These are phyloP conservation scores for Aspergillus funiculosus DNA, from an alignment of 495 filamentous ascomycete species.

Conservation along the genomic window DNA sequence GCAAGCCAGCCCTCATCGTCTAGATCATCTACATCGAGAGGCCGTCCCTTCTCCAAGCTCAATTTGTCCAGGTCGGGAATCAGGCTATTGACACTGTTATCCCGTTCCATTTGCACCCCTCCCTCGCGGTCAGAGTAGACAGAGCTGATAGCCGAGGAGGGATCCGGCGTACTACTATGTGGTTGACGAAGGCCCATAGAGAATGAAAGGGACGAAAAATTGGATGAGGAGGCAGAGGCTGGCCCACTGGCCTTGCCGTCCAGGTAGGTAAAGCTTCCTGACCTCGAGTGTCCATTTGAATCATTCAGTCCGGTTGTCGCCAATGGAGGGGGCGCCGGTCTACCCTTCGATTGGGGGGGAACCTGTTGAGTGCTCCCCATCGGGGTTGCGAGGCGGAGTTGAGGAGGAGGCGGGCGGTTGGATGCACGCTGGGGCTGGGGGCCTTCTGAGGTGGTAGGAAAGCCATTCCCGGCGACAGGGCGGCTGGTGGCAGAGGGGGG, in stretches of 20 bases:
- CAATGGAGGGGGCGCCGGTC: conserved; percentile 47
- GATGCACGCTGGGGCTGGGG: conserved; percentile 27
- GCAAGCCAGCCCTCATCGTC: conserved; percentile 94
- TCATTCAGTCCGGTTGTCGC: conserved; percentile 59
- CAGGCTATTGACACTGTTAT: conserved; percentile 59
- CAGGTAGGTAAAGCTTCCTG: conserved; percentile 66
- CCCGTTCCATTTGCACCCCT: conserved; percentile 64
- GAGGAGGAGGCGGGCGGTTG: conserved; percentile 56
- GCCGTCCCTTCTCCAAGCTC: conserved; percentile 70
- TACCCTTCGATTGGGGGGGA: conserved; percentile 56
- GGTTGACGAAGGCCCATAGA: conserved; percentile 57
- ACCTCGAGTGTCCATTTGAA: conserved; percentile 67
- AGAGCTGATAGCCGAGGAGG: conserved; percentile 80
- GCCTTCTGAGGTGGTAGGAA: conserved; percentile 27
- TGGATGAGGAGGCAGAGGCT: conserved; percentile 76
- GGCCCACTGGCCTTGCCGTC: conserved; percentile 70
- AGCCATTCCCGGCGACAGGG: conserved; percentile 48
- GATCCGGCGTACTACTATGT: conserved; percentile 67
- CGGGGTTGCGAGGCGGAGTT: conserved; percentile 75
- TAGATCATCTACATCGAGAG: conserved; percentile 84
- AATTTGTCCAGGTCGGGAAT: conserved; percentile 70
- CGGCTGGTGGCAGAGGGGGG: conserved; percentile 76
- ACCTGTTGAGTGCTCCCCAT: conserved; percentile 63
- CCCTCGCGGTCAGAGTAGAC: conserved; percentile 71
- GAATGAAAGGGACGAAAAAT: conserved; percentile 70